These are phyloP conservation scores for Rutstroemia sp. DNA, from an alignment of 2,329 filamentous ascomycete genomes.

Conservation along the genomic window DNA sequence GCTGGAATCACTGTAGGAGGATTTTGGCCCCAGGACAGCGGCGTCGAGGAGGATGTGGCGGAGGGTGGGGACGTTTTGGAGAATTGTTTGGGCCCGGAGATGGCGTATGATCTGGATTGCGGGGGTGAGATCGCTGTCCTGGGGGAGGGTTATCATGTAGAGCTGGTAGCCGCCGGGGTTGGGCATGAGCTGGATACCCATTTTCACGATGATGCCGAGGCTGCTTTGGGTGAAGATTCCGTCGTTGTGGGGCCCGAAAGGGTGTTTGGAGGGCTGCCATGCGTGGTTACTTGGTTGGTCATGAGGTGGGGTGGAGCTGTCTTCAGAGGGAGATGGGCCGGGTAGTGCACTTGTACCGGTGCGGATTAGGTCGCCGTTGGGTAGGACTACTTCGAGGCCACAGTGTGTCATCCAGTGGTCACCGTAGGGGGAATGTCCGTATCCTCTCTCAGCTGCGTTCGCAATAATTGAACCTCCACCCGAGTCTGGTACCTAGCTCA, in stretches of 20 bases:
- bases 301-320: not conserved
- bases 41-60: constrained; percentile 28
- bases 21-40: constrained; percentile 33
- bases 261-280: constrained; percentile 31
- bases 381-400: constrained; percentile 38
- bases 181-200: constrained; percentile 45
- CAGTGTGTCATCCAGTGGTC: constrained; percentile 35
- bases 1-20: constrained; percentile 25
- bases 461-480: constrained; percentile 38
- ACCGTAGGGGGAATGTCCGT: constrained; percentile 40
- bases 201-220: constrained; percentile 46
- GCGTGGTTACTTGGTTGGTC: constrained; percentile 32
- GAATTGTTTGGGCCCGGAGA: constrained; percentile 34
- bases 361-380: constrained; percentile 37
- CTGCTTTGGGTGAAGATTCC: constrained; percentile 46
- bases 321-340: constrained; percentile 5
- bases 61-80: constrained; percentile 33
- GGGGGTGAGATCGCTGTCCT: constrained; percentile 18
- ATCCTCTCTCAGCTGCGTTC: constrained; percentile 38
- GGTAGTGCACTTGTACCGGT: constrained; percentile 42
- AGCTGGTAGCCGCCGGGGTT: constrained; percentile 42
- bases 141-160: constrained; percentile 37
- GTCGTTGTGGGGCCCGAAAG: constrained; percentile 31
- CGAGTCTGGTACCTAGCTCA: constrained; percentile 22
- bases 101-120: constrained; percentile 39